Evolutionary conservation across 345 rosid species (phyloP).

Genomic region (Cardamine resedifolia): DNA sequence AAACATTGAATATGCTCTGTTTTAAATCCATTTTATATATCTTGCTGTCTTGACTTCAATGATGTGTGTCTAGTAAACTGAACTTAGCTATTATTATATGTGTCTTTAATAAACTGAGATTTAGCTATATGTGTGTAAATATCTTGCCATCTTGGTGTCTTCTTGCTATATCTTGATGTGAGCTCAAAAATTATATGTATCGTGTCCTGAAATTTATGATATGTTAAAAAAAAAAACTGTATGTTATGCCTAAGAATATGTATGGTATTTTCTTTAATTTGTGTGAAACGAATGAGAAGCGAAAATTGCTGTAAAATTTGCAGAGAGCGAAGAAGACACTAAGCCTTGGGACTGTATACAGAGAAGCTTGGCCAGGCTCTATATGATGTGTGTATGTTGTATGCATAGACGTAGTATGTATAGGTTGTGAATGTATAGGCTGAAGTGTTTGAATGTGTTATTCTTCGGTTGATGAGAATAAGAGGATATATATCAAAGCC

Average conservation of each 20-base stretch:
- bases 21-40: background rate
- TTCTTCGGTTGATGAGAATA: too few species aligned
- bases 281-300: background rate
- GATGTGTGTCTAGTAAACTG: background rate
- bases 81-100: background rate
- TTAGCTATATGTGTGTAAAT: background rate
- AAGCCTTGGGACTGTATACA: background rate
- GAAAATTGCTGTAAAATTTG: background rate
- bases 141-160: background rate
- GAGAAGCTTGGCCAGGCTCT: background rate
- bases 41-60: background rate
- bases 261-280: background rate
- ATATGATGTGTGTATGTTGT: background rate
- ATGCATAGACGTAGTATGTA: too few species aligned
- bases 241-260: background rate
- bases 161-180: background rate
- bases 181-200: too few species aligned
- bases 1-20: background rate
- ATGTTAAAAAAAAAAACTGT: too few species aligned
- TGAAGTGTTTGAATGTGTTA: too few species aligned
- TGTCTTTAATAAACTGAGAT: background rate
- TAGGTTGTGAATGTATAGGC: too few species aligned
- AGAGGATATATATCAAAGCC: too few species aligned
- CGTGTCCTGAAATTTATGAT: background rate
- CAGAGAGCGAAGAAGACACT: background rate